Percentiles rank a stretch among this genome's conserved stretches.
Conservation (phyloP, 1,139 yeast genomes). For the Pichia sp. region DNA sequence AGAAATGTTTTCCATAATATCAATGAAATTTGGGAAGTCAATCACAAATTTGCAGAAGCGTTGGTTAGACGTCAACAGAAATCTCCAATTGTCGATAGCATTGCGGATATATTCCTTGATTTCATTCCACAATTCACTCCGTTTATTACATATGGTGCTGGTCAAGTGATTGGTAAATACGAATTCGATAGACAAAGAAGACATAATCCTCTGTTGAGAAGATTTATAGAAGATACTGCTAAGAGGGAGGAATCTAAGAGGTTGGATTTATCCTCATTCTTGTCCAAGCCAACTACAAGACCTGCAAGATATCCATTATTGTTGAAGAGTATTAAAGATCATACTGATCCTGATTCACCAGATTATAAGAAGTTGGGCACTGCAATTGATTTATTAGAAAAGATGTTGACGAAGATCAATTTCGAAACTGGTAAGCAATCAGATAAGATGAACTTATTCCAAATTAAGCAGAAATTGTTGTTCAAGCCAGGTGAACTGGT, state of each 20-base stretch:
- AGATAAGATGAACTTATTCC: constrained; percentile 87
- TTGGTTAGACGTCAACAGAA: constrained; percentile 85
- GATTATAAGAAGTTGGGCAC: constrained; percentile 70
- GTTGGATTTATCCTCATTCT: constrained; percentile 87
- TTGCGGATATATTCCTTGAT: constrained; percentile 87
- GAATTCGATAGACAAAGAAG: constrained; percentile 95
- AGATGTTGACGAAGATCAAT: constrained; percentile 77
- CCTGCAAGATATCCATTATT: constrained; percentile 92
- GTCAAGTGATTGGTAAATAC: constrained; percentile 92
- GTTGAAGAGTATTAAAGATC: constrained; percentile 78
- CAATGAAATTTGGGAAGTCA: constrained; percentile 81
- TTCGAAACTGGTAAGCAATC: constrained; percentile 93
- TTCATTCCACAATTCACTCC: constrained; percentile 88
- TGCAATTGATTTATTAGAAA: constrained; percentile 76
- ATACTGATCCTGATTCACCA: constrained; percentile 71
- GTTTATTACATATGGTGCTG: constrained; percentile 91
- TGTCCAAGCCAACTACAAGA: constrained; percentile 94
- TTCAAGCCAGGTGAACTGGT: constrained; percentile 86
- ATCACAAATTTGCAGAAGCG: constrained; percentile 84
- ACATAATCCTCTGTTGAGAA: constrained; percentile 83
- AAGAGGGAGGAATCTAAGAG: constrained; percentile 86
- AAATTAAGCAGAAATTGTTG: constrained; percentile 71
- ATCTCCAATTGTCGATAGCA: constrained; percentile 78
- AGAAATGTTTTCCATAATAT: constrained; percentile 92
- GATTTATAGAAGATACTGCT: constrained; percentile 91